Base-by-base conservation (phyloP, 768 basidiomycete genomes). In the Postia placenta region DNA sequence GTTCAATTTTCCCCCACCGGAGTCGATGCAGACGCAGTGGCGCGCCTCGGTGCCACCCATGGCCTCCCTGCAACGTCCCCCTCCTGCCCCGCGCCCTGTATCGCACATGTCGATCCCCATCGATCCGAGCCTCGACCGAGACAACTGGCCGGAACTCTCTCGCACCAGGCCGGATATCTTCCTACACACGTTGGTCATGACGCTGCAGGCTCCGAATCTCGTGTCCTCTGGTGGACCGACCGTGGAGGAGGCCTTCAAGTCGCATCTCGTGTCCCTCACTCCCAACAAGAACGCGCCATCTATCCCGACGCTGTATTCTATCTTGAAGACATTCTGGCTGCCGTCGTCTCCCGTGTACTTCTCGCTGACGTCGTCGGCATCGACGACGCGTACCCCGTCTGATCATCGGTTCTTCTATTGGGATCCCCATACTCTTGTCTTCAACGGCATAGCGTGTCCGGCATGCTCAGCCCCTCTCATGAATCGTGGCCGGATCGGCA, bases 331-430 rank as follows among this genome's bases (percentile, higher is more conserved):
- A 0, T 90, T 91, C 55, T 90, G 88, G 88, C 71, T 91, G 12
- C 87, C 87, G 0, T 81, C 80, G 0, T 87, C 86, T 0, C 87
- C 88, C 0, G 73, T 81, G 0, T 90, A 87, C 59, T 86, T 88
- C 55, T 79, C 81, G 0, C 71, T 88, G 33, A 88, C 87, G 9
- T 84, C 85, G 22, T 87, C 85, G 1, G 75, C 84, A 0, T 79
- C 80, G 9, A 78, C 75, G 5, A 72, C 82, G 11, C 80, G 85
- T 33, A 84, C 79, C 0, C 80, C 83, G 2, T 81, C 83, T 5
- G 81, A 87, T 47, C 83, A 89, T 54, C 79, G 78, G 3, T 91
- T 91, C 66, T 68, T 91, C n/a, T 91, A 87, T 56, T 91, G 88
- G 88, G 88, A 91, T 52, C 88, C 88, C 0, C 81, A 83, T 42